Conservation (phyloP, 345 rosid genomes). For the Populus nigra region DNA sequence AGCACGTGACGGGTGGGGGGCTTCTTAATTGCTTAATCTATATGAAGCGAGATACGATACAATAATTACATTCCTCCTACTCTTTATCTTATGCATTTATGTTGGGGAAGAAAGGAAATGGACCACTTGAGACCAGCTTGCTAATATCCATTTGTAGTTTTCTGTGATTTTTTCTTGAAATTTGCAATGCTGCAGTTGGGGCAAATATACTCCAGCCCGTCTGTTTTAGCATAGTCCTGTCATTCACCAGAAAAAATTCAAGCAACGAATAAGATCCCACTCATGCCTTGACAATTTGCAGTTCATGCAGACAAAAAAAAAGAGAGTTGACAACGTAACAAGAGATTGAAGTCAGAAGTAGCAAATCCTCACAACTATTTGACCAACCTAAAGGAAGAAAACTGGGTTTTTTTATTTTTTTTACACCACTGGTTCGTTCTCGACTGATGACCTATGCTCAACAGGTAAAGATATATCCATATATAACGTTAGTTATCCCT, state of each 20-base stretch:
- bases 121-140: constrained; percentile 1
- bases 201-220: constrained; percentile 93
- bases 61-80: constrained; percentile 47
- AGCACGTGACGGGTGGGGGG: constrained; percentile 13
- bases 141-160: constrained; percentile 61
- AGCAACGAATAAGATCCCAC: background rate
- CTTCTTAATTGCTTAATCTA: constrained; percentile 27
- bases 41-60: constrained; percentile 37
- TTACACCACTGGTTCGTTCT: no score
- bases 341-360: no score
- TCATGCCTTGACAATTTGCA: background rate
- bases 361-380: background rate
- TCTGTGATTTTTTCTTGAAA: constrained; percentile 87
- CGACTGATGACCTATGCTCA: background rate
- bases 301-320: background rate
- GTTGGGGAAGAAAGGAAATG: background rate
- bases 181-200: constrained; percentile 89
- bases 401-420: no score
- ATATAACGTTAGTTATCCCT: no score
- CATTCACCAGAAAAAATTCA: constrained; percentile 20
- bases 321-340: no score
- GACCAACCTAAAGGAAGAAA: background rate
- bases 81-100: constrained; percentile 21
- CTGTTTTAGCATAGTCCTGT: constrained; percentile 98
- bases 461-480: no score